Base-by-base conservation (phyloP, 805 yeast genomes). In the Candida awuae region DNA sequence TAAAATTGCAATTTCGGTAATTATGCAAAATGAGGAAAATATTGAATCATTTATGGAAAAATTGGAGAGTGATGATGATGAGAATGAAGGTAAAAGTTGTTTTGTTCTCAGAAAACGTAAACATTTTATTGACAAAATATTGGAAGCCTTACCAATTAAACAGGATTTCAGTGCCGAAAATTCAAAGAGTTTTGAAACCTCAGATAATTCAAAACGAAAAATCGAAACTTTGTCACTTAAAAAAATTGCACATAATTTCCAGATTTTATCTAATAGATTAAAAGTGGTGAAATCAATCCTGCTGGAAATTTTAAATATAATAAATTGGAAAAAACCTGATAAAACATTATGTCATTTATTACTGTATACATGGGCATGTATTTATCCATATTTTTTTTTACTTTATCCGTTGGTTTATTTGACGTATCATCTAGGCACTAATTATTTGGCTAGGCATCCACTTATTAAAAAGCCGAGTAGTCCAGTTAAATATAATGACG, bases 271-370 rank as follows among this genome's bases (percentile, higher is more conserved):
- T 37, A 51, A 67, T 9, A 70, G 75, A 39, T 66, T 79, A 66
- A 74, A 79, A 21, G 61, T 65, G 0, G 51, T 82, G 8, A 80
- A 31, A 2, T 17, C 17, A 3, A 15, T 39, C 3, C 13, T 42
- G 8, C 18, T 20, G 22, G 26, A 30, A 4, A 32, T 39, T 8
- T 22, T 9, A 2, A 28, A 25, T 2, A 32, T 44, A 15, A 15
- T 83, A 48, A 69, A 25, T 9, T 88, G 97, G 97, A 73, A 77
- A 43, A 66, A 69, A 20, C 88, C 94, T 0, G 66, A 83, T 0
- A 70, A 75, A 44, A 87, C 96, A 0, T 46, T 87, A 5, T 65
- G 80, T 1, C 54, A 65, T 17, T 58, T 85, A 38, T 62, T 80
- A 5, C 45, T 76, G 1, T 78, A 81, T 47, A 79, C 95, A 0